A percentile compares a stretch with the other conserved stretches of the same genome.
These are phyloP conservation scores for Aspergillus candidus DNA, from an alignment of 2,329 filamentous ascomycete species.

Conservation along the genomic window DNA sequence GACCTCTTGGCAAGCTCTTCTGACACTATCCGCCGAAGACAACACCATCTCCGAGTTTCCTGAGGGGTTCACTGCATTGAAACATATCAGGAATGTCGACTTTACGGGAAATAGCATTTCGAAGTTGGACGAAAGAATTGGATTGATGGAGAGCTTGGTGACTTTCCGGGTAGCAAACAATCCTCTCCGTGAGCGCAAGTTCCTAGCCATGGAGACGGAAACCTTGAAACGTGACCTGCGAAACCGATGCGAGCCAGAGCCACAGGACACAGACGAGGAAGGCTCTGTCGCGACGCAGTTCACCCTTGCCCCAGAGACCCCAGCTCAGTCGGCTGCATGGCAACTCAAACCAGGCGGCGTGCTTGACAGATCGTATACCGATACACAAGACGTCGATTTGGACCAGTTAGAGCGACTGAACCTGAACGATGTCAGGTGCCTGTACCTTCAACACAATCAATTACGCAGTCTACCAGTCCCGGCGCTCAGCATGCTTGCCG, in stretches of 20 bases:
- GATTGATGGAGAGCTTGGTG: constrained; percentile 69
- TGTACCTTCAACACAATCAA: constrained; percentile 72
- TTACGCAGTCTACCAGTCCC: constrained; percentile 62
- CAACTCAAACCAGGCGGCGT: constrained; percentile 40
- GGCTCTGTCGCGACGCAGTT: constrained; percentile 38
- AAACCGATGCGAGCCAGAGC: constrained; percentile 54
- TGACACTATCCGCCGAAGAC: constrained; percentile 70
- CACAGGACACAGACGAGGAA: constrained; percentile 30
- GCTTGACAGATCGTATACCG: constrained; percentile 64
- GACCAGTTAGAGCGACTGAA: constrained; percentile 42
- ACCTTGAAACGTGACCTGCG: constrained; percentile 71
- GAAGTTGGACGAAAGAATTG: constrained; percentile 67
- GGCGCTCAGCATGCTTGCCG: constrained; percentile 64
- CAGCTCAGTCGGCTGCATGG: constrained; percentile 26
- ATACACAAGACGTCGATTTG: constrained; percentile 52
- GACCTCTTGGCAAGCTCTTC: constrained; percentile 64
- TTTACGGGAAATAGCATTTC: constrained; percentile 81
- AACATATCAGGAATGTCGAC: constrained; percentile 68
- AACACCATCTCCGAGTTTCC: constrained; percentile 76
- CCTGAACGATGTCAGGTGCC: constrained; percentile 45
- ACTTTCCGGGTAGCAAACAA: constrained; percentile 81
- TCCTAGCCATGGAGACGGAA: constrained; percentile 70
- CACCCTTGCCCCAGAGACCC: constrained; percentile 42
- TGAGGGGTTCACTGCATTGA: constrained; percentile 62
- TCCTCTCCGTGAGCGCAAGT: constrained; percentile 80